phyloP scores from a whole-genome alignment of 2,329 filamentous ascomycete species.

The Trichoderma sp. region DNA sequence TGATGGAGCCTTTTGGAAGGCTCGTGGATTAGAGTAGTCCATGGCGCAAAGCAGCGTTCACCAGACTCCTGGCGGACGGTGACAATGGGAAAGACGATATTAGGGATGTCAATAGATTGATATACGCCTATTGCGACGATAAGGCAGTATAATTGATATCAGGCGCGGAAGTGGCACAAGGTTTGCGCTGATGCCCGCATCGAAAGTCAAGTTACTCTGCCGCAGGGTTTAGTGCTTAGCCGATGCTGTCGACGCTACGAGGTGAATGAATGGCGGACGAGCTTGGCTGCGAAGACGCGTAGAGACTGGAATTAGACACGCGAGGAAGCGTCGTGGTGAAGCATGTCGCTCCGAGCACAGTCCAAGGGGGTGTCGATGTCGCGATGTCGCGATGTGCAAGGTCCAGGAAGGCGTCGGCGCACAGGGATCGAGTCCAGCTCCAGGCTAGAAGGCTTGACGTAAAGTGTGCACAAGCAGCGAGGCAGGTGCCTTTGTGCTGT shows the following conservation, averaged over 20 bases:
- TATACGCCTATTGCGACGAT: neutral
- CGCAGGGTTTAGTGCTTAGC: neutral
- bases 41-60: conserved; percentile 24
- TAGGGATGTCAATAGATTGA: neutral
- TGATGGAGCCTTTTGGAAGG: conserved; percentile 29
- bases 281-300: neutral
- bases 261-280: neutral
- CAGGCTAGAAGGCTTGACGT: neutral
- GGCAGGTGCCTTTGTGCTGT: neutral
- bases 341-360: conserved; percentile 12
- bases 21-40: conserved; percentile 29
- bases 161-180: neutral
- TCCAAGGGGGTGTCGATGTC: conserved; percentile 10
- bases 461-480: neutral
- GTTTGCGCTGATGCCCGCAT: conserved; percentile 17
- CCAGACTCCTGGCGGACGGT: neutral
- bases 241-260: neutral
- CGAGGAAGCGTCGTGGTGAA: neutral
- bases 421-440: conserved; percentile 3
- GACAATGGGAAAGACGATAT: neutral
- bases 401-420: neutral
- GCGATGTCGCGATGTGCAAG: conserved; percentile 12
- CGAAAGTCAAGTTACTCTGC: conserved; percentile 2
- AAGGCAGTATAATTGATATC: neutral
- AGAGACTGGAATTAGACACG: neutral